Evolutionary conservation across 1,284 basidiomycete genomes (phyloP), one percentile per base, ranked within the genome.

Genomic region (Tylopilus sp.): DNA sequence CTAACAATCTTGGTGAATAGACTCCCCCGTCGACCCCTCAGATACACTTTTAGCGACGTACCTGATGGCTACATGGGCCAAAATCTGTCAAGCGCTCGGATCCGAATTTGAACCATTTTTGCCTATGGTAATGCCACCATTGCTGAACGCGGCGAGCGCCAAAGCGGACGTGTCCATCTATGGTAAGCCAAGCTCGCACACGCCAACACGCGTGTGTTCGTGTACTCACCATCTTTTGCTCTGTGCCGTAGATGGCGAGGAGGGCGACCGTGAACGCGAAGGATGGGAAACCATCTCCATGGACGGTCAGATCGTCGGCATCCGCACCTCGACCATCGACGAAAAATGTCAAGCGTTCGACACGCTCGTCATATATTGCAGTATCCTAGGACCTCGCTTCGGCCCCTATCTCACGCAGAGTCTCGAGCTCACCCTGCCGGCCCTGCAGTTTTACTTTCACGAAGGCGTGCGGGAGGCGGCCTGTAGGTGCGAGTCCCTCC

Each of bases 341-440:
- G 91, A 93, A 59, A 92, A 93, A 65, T 88, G 88, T 50, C 84
- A 89, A 59, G 89, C 90, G 2, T 91, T 91, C 58, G 86, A 90
- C 58, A 90, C 87, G 31, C 75, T 94, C 14, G 80, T 91, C 5
- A 84, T 88, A 17, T 89, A 91, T 61, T 85, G 82, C 54, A 83
- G 81, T 34, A 83, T 85, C 8, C 76, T 92, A 8, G 78, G 80
- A 0, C 73, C 76, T 1, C 74, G 76, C 2, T 91, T 91, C 59
- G 83, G 81, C 0, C 88, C 87, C 0, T 93, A 85, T 60, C 71
- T 92, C 1, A 64, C 77, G 9, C 82, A 83, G 59, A 78, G 77
- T 10, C 77, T 93, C 31, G 83, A 88, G 62, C 75, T 91, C 17
- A 79, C 83, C 3, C 67, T 93, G 2, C 86, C 85, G 0, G 81